Evolutionary conservation across 768 basidiomycete species (phyloP).

Genomic region (Coprinopsis strossmayeri): DNA sequence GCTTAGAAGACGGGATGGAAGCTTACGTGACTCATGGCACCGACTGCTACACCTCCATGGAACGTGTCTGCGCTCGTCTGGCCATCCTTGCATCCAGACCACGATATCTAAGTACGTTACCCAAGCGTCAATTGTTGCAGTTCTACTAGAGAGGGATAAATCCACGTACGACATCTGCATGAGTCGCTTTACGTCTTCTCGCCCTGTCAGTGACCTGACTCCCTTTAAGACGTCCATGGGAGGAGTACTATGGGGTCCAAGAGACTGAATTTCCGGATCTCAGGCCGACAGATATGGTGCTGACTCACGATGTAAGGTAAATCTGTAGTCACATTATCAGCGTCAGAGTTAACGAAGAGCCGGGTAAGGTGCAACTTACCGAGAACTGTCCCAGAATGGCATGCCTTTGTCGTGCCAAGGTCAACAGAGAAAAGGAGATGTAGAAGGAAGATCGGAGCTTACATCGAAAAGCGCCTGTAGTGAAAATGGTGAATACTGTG

Average conservation of each 20-base stretch:
- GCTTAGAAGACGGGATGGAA: neutral
- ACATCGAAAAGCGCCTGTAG: constrained; percentile 49
- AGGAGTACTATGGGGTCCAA: constrained; percentile 39
- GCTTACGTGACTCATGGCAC: constrained; percentile 76
- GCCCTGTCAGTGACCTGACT: constrained; percentile 28
- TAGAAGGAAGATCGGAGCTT: constrained; percentile 13
- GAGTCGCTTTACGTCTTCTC: constrained; percentile 39
- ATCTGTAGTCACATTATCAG: constrained; percentile 24
- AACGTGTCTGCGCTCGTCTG: constrained; percentile 72
- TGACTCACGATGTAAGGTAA: constrained; percentile 42
- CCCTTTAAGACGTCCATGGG: constrained; percentile 48
- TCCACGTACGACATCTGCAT: constrained; percentile 60
- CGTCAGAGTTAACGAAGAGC: neutral
- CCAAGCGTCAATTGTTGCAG: neutral
- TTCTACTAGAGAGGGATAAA: neutral
- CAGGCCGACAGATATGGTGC: neutral
- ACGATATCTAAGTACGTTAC: constrained; percentile 46
- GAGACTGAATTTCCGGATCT: neutral
- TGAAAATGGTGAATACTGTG: neutral
- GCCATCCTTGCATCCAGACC: constrained; percentile 64
- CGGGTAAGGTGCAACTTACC: constrained; percentile 23
- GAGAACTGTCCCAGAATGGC: constrained; percentile 49
- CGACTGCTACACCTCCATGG: constrained; percentile 56
- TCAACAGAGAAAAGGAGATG: neutral
- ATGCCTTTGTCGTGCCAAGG: too few relatives aligned